phyloP scores from a whole-genome alignment of 441 rosid species.

The Adansonia madagascariensis region DNA sequence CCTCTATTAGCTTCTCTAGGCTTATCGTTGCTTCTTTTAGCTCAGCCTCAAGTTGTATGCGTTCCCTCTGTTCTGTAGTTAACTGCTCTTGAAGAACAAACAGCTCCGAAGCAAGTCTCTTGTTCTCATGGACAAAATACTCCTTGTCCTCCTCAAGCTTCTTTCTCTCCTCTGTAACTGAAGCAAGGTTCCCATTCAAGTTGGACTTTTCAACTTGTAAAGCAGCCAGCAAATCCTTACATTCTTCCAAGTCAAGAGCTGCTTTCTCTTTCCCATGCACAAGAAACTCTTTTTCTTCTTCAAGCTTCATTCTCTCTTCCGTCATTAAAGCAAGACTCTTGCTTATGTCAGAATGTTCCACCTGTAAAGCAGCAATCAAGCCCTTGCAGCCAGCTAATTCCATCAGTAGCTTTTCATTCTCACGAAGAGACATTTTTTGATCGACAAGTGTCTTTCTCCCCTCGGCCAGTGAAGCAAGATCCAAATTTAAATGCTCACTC shows the following conservation, averaged over 20 bases:
- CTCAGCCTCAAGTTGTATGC: slow-evolving; percentile 49
- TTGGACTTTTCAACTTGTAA: slow-evolving; percentile 52
- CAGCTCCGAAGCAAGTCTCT: slow-evolving; percentile 64
- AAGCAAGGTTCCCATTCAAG: slow-evolving; percentile 45
- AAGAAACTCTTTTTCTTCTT: slow-evolving; percentile 64
- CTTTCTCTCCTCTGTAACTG: slow-evolving; percentile 47
- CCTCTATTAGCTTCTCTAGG: slow-evolving; percentile 62
- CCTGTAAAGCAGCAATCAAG: slow-evolving; percentile 56
- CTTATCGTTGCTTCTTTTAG: slow-evolving; percentile 47
- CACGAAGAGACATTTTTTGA: slow-evolving; percentile 47
- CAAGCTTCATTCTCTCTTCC: slow-evolving; percentile 53
- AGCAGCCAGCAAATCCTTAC: slow-evolving; percentile 43
- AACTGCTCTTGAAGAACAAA: slow-evolving; percentile 60
- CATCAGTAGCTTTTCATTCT: slow-evolving; percentile 58
- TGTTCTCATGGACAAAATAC: slow-evolving; percentile 50
- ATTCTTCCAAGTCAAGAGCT: slow-evolving; percentile 45
- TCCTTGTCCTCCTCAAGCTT: slow-evolving; percentile 57
- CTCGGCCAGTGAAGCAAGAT: slow-evolving; percentile 52
- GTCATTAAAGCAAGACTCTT: slow-evolving; percentile 47
- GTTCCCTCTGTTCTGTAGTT: slow-evolving; percentile 48
- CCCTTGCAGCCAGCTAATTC: slow-evolving; percentile 67
- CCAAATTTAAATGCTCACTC: slow-evolving; percentile 53
- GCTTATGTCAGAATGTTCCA: slow-evolving; percentile 51
- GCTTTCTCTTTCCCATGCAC: slow-evolving; percentile 45
- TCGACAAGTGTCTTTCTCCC: slow-evolving; percentile 55